Evolutionary conservation across 2,329 filamentous ascomycete genomes (phyloP), one percentile per base, ranked within the genome.

Genomic region (Diplodia mutila): DNA sequence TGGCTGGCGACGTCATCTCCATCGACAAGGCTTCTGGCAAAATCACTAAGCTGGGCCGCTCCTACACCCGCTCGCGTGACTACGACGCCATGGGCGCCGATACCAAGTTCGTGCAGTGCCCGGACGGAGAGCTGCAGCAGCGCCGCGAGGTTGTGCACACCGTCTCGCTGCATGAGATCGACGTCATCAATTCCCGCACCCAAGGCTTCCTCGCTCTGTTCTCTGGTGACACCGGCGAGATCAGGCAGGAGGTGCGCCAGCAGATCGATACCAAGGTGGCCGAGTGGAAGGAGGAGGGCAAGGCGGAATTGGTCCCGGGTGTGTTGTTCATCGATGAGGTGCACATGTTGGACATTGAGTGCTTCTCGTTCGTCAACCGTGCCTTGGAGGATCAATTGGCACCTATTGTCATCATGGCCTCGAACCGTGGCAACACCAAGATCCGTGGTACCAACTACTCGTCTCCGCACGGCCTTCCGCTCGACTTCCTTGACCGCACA

Each of bases 11-110:
- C 78, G 95, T 99, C 72, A 96, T 99, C 75, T 97, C 92, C 67
- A 98, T 99, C 74, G 95, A 99, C 85, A 99, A 99, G 83, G 94
- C 94, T 0, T 97, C 93, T 1, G 95, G 95, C 72, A 97, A 97
- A 81, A 98, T 99, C 78, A 97, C 93, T 66, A 99, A 98, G 82
- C 87, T 99, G 25, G 95, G 95, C 68, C 90, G 95, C 66, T 97
- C 93, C 34, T 99, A 95, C 80, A 94, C 95, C 23, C 89, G 94
- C 72, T 97, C 94, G 69, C 89, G 95, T 78, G 95, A 99, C 81
- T 99, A 99, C 85, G 95, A 99, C 81, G 95, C 95, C 61, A 98
- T 99, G 94, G 95, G 95, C 55, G 92, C 93, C 59, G 95, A 99
- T 79, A 97, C 94, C 73, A 98, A 97, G 80, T 99, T 98, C 79